Percentiles rank a stretch among this genome's conserved stretches.
Evolutionary conservation across 2,329 filamentous ascomycete genomes (phyloP).

Genomic region (Thielaviopsis euricoi): DNA sequence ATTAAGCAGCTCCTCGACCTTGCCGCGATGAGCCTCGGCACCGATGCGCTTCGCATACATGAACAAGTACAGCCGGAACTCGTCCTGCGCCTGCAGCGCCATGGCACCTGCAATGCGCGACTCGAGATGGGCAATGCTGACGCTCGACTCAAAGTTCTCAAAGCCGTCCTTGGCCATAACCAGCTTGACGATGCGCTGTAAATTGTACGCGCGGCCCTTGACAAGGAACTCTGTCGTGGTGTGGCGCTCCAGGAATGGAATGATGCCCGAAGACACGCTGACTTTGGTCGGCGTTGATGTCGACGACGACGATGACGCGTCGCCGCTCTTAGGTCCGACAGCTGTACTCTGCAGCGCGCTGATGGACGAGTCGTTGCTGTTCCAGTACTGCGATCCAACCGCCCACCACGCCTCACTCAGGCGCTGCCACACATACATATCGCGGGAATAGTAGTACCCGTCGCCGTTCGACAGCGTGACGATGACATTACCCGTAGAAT

Average conservation of each 20-base stretch:
- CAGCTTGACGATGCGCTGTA: conserved; percentile 82
- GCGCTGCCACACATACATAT: conserved; percentile 83
- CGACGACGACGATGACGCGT: conserved; percentile 27
- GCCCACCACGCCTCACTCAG: conserved; percentile 98
- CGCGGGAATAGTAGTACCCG: conserved; percentile 74
- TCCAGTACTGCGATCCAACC: conserved; percentile 96
- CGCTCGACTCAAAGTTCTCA: conserved; percentile 76
- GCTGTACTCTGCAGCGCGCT: conserved; percentile 61
- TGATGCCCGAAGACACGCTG: conserved; percentile 73
- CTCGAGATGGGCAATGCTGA: conserved; percentile 88
- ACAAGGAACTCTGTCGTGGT: conserved; percentile 86
- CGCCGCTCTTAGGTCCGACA: conserved; percentile 32
- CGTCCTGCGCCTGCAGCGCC: conserved; percentile 70
- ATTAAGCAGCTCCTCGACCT: conserved; percentile 84
- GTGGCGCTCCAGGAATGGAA: conserved; percentile 82
- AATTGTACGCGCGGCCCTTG: conserved; percentile 77
- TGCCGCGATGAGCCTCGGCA: conserved; percentile 68
- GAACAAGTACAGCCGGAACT: conserved; percentile 86
- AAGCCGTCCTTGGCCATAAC: conserved; percentile 79
- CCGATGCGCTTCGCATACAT: conserved; percentile 97
- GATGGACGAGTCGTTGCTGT: conserved; percentile 83
- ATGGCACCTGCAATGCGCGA: conserved; percentile 83
- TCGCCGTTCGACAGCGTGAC: conserved; percentile 91
- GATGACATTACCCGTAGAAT: conserved; percentile 69
- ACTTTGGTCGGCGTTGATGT: conserved; percentile 32